A percentile compares a stretch with the other conserved stretches of the same genome.
Evolutionary conservation across 148 eudicot species (phyloP).

Genomic region (Rhododendron williamsianum): DNA sequence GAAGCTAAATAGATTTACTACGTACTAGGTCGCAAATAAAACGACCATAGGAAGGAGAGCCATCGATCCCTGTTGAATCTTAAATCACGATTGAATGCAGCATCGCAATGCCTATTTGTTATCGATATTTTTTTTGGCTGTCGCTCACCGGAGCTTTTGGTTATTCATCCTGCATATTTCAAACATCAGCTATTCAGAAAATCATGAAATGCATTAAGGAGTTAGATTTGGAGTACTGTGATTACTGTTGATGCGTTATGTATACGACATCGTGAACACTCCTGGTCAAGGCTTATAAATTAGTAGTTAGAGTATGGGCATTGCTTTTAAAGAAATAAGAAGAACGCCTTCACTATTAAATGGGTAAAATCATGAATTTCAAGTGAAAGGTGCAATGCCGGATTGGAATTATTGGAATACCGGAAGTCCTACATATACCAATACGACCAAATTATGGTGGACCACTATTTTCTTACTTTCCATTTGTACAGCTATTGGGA

Average conservation of each 20-base stretch:
- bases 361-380: not conserved
- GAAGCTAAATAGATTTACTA: not conserved
- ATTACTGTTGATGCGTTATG: not conserved
- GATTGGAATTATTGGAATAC: not conserved
- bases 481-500: not conserved
- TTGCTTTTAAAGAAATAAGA: not conserved
- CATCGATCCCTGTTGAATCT: not conserved
- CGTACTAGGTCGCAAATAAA: not conserved
- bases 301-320: not conserved
- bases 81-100: not conserved
- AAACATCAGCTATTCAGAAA: not conserved
- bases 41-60: not conserved
- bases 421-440: not conserved
- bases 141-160: conserved; percentile 27
- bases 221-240: not conserved
- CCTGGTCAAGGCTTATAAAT: not conserved
- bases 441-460: not conserved
- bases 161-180: conserved; percentile 49
- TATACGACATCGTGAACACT: not conserved
- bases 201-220: not conserved
- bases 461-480: not conserved
- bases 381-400: not conserved
- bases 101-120: conserved; percentile 4
- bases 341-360: not conserved
- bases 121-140: not conserved